Base-by-base conservation (phyloP, 2,329 filamentous ascomycete genomes). In the Fusarium drepaniforme region DNA sequence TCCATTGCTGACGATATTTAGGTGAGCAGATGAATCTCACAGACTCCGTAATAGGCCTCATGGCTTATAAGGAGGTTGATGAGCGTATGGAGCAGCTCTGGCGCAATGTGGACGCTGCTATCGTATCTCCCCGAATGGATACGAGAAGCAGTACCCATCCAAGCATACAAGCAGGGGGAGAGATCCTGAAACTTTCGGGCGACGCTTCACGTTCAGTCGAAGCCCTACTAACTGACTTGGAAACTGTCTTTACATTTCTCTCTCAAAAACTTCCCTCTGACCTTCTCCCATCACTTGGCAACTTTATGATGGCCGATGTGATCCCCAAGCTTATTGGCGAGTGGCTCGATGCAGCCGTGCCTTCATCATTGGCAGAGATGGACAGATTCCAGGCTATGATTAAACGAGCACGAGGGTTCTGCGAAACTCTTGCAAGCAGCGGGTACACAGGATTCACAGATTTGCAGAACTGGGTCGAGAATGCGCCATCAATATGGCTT, bases 401-500 rank as follows among this genome's bases (percentile, higher is more conserved):
- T n/a, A 87, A 89, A 44, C 86, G 89, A 49, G 90, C 94, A 0
- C 85, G 87, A 30, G 82, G 84, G 1, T 93, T 98, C 77, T 93
- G 92, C 64, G 83, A 87, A 8, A 87, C 86, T 1, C 83, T 98
- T 9, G 87, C 90, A 40, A 83, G 85, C 9, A 85, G 92, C 21
- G 88, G 89, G 0, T 96, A 94, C 88, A 86, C 88, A 18, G 88
- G 88, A 6, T 86, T 90, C 58, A 85, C 88, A 16, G 90, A 92
- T 37, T 84, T 99, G 42, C 87, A 90, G 53, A 91, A 94, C 28
- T 99, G 97, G 96, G 92, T 94, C 0, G 90, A 92, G 46, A 92
- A 93, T 71, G 93, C 94, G 1, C 94, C 95, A 0, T 91, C 91
- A 67, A 92, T 95, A 30, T 99, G 97, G 97, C 88, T 98, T 16